These are phyloP conservation scores for Cyclotella baltica DNA, from an alignment of 108 stramenopile species.

Conservation along the genomic window DNA sequence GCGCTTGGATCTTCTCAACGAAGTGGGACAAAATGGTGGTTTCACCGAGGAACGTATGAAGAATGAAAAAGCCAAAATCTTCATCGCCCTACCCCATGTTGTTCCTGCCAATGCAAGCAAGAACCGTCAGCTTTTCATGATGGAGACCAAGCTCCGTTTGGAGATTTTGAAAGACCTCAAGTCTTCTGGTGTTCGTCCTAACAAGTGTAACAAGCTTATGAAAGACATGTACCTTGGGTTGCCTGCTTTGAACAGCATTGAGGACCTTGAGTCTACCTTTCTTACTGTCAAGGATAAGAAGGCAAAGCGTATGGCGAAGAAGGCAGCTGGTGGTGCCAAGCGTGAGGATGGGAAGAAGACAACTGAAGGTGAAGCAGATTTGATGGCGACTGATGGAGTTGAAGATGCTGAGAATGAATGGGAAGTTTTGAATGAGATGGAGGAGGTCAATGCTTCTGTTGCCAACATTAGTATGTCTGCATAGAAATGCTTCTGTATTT, in stretches of 20 bases:
- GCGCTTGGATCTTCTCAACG: conserved; percentile 18
- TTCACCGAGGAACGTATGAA: conserved; percentile 1
- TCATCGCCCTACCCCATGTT: neutral
- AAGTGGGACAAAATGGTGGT: neutral
- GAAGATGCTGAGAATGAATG: neutral
- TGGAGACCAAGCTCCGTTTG: conserved; percentile 15
- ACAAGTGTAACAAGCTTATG: neutral
- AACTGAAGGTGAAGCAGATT: neutral
- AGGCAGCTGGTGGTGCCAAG: neutral
- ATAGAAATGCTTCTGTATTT: too few species aligned
- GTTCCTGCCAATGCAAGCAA: neutral
- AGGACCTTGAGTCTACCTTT: neutral
- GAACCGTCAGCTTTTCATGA: conserved; percentile 4
- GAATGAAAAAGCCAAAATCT: conserved; percentile 4
- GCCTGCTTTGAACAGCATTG: neutral
- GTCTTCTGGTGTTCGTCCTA: neutral
- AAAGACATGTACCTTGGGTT: conserved; percentile 15
- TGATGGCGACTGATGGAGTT: neutral
- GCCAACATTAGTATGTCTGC: neutral
- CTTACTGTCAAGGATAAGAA: neutral
- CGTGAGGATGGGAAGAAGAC: neutral
- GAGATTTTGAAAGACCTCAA: conserved; percentile 26
- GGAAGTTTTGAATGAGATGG: conserved; percentile 9
- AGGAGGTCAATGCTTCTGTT: conserved; percentile 7
- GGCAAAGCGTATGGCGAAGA: neutral